Evolutionary conservation across 805 yeast species (phyloP), one percentile per base, ranked within the genome.

Genomic region (Sugiyamaella floridensis): DNA sequence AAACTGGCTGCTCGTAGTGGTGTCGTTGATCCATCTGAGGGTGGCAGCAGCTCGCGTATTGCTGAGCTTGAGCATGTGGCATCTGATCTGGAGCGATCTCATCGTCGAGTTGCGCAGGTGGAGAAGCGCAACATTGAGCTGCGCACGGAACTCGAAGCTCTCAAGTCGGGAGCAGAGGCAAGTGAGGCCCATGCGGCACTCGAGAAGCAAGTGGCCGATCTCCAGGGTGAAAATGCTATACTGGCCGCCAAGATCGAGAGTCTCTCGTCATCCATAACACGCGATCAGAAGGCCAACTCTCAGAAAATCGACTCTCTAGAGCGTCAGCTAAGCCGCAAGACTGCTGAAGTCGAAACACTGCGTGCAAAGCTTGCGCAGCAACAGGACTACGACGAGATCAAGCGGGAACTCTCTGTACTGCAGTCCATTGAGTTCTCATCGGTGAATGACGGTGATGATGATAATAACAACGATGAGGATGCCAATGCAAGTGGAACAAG

Each of bases 61-160:
- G 70, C 66, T 2, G 74, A 83, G 61, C 71, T 83, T 32, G 88
- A 83, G 53, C 71, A 85, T 40, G 74, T 86, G n/a, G 76, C 83
- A 1, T 77, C 87, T 54, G 97, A 90, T 60, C 77, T 85, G 4
- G 93, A 86, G 62, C 67, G 80, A 26, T 78, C 86, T 44, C 86
- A 86, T 60, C 70, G 79, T 50, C 76, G 93, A 53, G 77, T 82
- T 0, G 65, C 80, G 48, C 89, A 85, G 60, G 76, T 89, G 50
- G 95, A 89, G 65, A 78, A 78, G 56, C 75, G 96, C 54, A 90
- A 89, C 62, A 86, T 86, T 62, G 83, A 83, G 48, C 72, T 89
- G 50, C 78, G 88, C 54, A 74, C 81, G 15, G 85, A 85, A 51
- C 66, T 89, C 49, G 78, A 85, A 43, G 78, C 78, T 40, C 53